Percentiles rank a stretch among this genome's conserved stretches.
Evolutionary conservation across 2,329 filamentous ascomycete species (phyloP).

Genomic region (Colletotrichum liaoningense): DNA sequence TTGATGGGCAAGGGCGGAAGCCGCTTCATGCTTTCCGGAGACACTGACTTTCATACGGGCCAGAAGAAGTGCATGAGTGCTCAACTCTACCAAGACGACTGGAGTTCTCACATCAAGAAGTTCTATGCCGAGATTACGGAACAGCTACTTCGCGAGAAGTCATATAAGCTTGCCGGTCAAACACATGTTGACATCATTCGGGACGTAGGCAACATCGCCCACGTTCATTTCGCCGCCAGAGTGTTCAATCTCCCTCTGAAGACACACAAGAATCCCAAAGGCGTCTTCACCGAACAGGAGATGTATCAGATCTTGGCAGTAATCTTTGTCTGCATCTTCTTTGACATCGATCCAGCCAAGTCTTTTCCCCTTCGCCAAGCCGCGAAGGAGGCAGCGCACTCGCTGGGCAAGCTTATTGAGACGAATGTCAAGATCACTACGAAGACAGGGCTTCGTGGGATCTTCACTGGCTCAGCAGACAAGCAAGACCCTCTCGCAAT

Average conservation of each 20-base stretch:
- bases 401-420: conserved; percentile 72
- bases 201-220: conserved; percentile 75
- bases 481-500: conserved; percentile 68
- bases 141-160: conserved; percentile 72
- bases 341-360: conserved; percentile 74
- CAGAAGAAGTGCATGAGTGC: conserved; percentile 66
- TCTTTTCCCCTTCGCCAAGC: conserved; percentile 72
- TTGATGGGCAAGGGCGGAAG: conserved; percentile 67
- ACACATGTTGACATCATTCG: conserved; percentile 76
- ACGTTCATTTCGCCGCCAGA: conserved; percentile 72
- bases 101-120: conserved; percentile 70
- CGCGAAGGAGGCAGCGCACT: conserved; percentile 65
- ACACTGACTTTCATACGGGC: conserved; percentile 58
- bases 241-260: conserved; percentile 76
- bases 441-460: conserved; percentile 56
- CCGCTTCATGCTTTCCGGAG: conserved; percentile 68
- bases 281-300: conserved; percentile 66
- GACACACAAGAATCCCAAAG: conserved; percentile 68
- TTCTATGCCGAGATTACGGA: conserved; percentile 75
- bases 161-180: conserved; percentile 65
- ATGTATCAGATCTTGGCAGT: conserved; percentile 72
- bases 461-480: conserved; percentile 62
- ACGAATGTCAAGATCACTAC: conserved; percentile 71
- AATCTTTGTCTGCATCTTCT: conserved; percentile 75
- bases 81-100: conserved; percentile 71